Conservation (phyloP, 2,329 filamentous ascomycete species). For the Volutella citrinella region DNA sequence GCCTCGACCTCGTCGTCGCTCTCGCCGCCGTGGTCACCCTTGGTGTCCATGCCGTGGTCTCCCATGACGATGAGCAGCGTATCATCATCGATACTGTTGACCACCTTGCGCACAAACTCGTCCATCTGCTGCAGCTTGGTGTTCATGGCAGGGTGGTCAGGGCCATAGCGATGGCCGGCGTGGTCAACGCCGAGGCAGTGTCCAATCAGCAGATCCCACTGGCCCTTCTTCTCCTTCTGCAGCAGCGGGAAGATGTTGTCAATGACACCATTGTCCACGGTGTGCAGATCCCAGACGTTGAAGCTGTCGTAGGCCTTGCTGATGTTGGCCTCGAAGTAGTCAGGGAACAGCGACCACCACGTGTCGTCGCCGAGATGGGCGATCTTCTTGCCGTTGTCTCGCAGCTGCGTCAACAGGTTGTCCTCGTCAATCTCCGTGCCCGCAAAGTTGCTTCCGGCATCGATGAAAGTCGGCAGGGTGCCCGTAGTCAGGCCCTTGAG, state of each 20-base stretch:
- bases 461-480: conserved; percentile 90
- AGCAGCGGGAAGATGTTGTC: conserved; percentile 87
- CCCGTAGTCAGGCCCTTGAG: conserved; percentile 94
- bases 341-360: conserved; percentile 90
- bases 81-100: conserved; percentile 71
- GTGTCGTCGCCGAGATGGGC: conserved; percentile 98
- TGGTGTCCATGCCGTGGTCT: conserved; percentile 97
- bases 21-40: conserved; percentile 97
- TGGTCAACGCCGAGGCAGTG: conserved; percentile 96
- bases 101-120: conserved; percentile 68
- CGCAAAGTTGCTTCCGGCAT: conserved; percentile 91
- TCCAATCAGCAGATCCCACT: conserved; percentile 94
- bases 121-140: conserved; percentile 93
- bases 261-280: conserved; percentile 90
- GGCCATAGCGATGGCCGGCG: conserved; percentile 93
- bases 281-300: conserved; percentile 97
- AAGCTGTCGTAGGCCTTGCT: conserved; percentile 93
- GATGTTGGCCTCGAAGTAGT: conserved; percentile 84
- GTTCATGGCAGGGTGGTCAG: conserved; percentile 87
- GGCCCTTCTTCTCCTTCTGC: conserved; percentile 56
- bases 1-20: conserved; percentile 95
- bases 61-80: conserved; percentile 95
- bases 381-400: conserved; percentile 66
- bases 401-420: conserved; percentile 65
- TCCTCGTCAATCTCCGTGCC: conserved; percentile 96